Percentiles rank a stretch among this genome's conserved stretches.
phyloP scores from a whole-genome alignment of 768 basidiomycete species.

The Russula dissimulans region DNA sequence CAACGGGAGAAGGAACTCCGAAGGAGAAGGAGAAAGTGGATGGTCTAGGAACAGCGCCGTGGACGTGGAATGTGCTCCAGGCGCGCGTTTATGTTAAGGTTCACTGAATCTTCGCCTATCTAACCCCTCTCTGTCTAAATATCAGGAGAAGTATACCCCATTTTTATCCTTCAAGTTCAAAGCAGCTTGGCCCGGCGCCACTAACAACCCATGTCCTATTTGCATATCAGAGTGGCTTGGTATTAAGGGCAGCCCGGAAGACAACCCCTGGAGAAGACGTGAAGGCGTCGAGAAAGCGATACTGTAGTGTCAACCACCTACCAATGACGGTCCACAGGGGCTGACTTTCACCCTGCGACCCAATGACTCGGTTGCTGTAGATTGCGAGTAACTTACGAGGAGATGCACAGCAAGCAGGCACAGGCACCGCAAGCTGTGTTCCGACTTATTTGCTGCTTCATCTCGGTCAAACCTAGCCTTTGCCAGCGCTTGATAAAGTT shows the following conservation, averaged over 20 bases:
- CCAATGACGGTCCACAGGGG: too few species aligned
- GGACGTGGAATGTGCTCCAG: too few species aligned
- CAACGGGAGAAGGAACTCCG: too few species aligned
- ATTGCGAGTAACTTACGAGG: background rate
- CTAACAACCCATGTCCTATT: background rate
- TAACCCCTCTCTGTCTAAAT: background rate
- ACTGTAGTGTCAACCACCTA: too few species aligned
- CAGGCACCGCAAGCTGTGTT: background rate
- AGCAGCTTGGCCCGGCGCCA: background rate
- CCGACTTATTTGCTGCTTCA: background rate
- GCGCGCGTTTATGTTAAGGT: background rate
- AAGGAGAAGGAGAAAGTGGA: too few species aligned
- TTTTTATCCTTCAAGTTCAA: too few species aligned
- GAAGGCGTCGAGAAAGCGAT: too few species aligned
- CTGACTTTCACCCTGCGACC: too few species aligned
- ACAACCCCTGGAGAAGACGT: background rate
- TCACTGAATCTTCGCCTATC: background rate
- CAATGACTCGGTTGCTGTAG: too few species aligned
- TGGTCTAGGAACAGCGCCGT: too few species aligned
- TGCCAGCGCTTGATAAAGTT: background rate
- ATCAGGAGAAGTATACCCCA: background rate
- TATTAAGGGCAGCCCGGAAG: background rate
- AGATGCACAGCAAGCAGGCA: slow-evolving; percentile 10
- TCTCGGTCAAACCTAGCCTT: background rate
- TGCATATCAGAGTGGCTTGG: too few species aligned